Conservation (phyloP, 2,329 filamentous ascomycete genomes). For the Aspergillus unguis region DNA sequence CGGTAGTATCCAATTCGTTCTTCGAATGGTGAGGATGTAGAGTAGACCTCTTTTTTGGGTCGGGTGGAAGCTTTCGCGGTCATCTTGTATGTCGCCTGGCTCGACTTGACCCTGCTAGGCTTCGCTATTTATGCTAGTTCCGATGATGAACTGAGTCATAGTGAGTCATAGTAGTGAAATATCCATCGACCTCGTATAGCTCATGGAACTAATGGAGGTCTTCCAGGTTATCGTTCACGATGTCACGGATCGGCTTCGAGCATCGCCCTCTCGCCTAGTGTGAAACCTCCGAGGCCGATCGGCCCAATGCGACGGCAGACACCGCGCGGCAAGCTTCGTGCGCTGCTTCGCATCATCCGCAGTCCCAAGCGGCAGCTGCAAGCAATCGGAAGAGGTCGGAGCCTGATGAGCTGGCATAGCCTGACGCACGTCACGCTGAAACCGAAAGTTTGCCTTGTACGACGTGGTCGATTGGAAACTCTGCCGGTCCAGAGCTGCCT, state of each 20-base stretch:
- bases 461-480: slow-evolving; percentile 18
- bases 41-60: slow-evolving; percentile 26
- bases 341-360: slow-evolving; percentile 34
- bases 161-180: neutral
- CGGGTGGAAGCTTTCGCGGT: neutral
- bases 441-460: slow-evolving; percentile 19
- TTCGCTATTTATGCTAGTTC: neutral
- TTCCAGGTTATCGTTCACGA: slow-evolving; percentile 12
- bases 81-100: neutral
- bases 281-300: slow-evolving; percentile 21
- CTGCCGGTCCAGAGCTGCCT: slow-evolving; percentile 23
- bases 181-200: neutral
- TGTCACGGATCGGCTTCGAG: slow-evolving; percentile 23
- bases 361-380: slow-evolving; percentile 31
- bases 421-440: slow-evolving; percentile 22
- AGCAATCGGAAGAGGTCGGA: slow-evolving; percentile 29
- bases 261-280: slow-evolving; percentile 16
- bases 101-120: neutral
- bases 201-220: neutral
- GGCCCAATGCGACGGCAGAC: slow-evolving; percentile 17
- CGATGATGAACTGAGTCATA: slow-evolving; percentile 7
- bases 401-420: slow-evolving; percentile 22
- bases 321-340: slow-evolving; percentile 19
- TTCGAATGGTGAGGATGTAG: slow-evolving; percentile 38
- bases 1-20: slow-evolving; percentile 38